Evolutionary conservation across 2,329 filamentous ascomycete genomes (phyloP).

Genomic region (Ceratocystis harringtonii): DNA sequence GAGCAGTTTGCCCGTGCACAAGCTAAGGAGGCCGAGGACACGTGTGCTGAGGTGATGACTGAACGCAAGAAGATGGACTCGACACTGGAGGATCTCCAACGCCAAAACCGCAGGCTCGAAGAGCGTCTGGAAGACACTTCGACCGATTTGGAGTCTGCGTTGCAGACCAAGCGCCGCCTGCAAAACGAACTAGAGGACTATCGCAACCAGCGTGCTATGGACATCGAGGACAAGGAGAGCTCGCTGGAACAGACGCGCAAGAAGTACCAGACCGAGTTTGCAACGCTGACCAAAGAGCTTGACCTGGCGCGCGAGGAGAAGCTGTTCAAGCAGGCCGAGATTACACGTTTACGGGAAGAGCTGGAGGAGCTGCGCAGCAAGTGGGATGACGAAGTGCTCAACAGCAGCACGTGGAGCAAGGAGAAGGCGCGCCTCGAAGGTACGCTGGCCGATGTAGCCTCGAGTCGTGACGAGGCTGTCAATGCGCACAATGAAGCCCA

Average conservation of each 20-base stretch:
- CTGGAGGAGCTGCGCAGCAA: constrained; percentile 87
- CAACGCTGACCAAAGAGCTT: constrained; percentile 76
- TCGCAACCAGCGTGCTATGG: constrained; percentile 82
- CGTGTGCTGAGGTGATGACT: constrained; percentile 75
- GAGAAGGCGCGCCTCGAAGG: constrained; percentile 87
- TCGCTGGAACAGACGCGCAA: constrained; percentile 93
- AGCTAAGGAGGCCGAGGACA: constrained; percentile 80
- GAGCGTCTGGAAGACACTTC: constrained; percentile 83
- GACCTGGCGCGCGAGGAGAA: constrained; percentile 84
- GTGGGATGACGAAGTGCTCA: constrained; percentile 96
- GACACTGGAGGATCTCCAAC: constrained; percentile 75
- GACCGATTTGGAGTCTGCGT: constrained; percentile 70
- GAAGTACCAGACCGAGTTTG: constrained; percentile 92
- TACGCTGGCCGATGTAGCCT: constrained; percentile 72
- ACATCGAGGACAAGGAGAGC: constrained; percentile 91
- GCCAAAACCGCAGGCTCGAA: constrained; percentile 76
- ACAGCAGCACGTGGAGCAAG: constrained; percentile 96
- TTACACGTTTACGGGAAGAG: constrained; percentile 79
- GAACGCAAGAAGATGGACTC: constrained; percentile 83
- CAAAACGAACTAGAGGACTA: constrained; percentile 98
- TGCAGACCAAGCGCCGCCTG: constrained; percentile 82
- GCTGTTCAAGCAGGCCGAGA: constrained; percentile 75
- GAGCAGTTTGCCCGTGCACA: constrained; percentile 90
- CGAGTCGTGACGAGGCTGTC: constrained; percentile 86
- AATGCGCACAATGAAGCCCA: constrained; percentile 91